A percentile compares a stretch with the other conserved stretches of the same genome.
phyloP scores from a whole-genome alignment of 2,329 filamentous ascomycete genomes.

The Sporothrix curviconia region DNA sequence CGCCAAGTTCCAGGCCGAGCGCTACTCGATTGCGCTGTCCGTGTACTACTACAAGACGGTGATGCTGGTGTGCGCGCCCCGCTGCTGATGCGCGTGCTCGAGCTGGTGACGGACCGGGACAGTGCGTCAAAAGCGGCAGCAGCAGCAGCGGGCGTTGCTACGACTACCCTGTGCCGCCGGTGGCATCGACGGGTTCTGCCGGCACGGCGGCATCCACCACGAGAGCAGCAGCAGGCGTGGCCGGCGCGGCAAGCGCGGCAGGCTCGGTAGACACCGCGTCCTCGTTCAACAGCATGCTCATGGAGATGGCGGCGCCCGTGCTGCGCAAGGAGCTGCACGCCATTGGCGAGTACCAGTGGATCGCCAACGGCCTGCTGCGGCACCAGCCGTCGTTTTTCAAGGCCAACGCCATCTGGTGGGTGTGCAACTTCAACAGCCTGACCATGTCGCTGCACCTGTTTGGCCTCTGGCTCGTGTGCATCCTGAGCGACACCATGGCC shows the following conservation, averaged over 20 bases:
- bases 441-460: constrained; percentile 26
- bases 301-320: constrained; percentile 19
- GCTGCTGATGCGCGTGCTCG: constrained; percentile 13
- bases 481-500: not conserved
- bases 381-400: constrained; percentile 22
- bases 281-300: not conserved
- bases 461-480: constrained; percentile 23
- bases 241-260: not conserved
- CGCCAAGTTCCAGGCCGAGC: constrained; percentile 12
- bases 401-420: constrained; percentile 27
- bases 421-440: constrained; percentile 27
- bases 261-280: not conserved
- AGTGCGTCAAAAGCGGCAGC: not conserved
- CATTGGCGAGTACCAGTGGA: constrained; percentile 19
- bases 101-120: not conserved
- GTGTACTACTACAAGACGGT: constrained; percentile 19
- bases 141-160: not conserved
- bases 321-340: constrained; percentile 21
- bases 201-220: not conserved
- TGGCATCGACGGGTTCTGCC: not conserved
- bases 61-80: constrained; percentile 15
- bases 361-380: constrained; percentile 19
- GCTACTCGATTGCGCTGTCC: constrained; percentile 15
- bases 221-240: not conserved
- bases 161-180: too few species aligned